Conservation (phyloP, 2,329 filamentous ascomycete genomes). For the Rhynchosporium graminicola region DNA sequence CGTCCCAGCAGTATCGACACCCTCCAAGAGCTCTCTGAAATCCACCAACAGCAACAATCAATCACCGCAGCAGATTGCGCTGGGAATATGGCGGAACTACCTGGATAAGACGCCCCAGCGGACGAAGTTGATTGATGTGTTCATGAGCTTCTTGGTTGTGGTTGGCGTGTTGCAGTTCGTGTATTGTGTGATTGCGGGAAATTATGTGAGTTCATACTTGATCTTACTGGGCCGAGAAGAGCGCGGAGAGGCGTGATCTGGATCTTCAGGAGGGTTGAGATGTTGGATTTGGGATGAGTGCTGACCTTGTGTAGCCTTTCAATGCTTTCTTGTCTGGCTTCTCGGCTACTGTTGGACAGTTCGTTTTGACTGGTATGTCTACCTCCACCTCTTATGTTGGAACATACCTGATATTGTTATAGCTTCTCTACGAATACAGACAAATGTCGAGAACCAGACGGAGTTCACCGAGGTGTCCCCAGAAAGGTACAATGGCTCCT, state of each 20-base stretch:
- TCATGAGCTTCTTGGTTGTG: slow-evolving; percentile 82
- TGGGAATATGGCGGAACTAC: slow-evolving; percentile 78
- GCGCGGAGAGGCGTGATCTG: not conserved
- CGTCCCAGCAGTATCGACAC: slow-evolving; percentile 28
- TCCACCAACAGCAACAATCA: slow-evolving; percentile 32
- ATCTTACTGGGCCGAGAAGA: not conserved
- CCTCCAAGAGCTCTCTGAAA: slow-evolving; percentile 32
- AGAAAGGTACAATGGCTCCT: slow-evolving; percentile 62
- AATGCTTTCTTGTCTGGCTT: slow-evolving; percentile 98
- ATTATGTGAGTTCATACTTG: slow-evolving; percentile 70
- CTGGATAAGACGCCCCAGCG: slow-evolving; percentile 80
- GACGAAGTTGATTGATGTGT: slow-evolving; percentile 87
- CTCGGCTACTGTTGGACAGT: slow-evolving; percentile 91
- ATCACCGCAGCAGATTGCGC: slow-evolving; percentile 55
- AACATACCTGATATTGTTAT: slow-evolving; percentile 17
- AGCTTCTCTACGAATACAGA: slow-evolving; percentile 87
- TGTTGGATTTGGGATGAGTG: not conserved
- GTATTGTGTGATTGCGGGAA: slow-evolving; percentile 89
- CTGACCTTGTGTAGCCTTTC: slow-evolving; percentile 70
- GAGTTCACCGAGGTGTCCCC: slow-evolving; percentile 77
- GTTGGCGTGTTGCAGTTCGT: slow-evolving; percentile 90
- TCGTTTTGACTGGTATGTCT: slow-evolving; percentile 81
- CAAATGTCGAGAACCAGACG: slow-evolving; percentile 75
- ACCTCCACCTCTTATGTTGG: not conserved
- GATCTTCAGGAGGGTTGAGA: not conserved